Conservation (phyloP, 371 early-diverging fungal genomes). For the Circinella minor region DNA sequence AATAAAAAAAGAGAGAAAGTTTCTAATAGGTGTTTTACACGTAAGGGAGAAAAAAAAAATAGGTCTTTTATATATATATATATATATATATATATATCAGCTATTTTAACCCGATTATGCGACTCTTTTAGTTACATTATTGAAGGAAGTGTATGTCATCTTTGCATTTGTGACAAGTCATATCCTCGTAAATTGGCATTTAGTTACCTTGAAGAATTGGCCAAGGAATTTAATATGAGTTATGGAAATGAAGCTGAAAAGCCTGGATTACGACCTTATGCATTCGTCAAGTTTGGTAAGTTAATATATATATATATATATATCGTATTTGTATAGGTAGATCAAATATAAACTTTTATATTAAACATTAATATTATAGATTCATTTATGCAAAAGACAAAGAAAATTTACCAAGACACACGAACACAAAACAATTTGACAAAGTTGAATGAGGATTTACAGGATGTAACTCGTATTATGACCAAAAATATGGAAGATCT, state of each 20-base stretch:
- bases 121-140: constrained; percentile 80
- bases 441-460: constrained; percentile 94
- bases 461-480: constrained; percentile 97
- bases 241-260: constrained; percentile 89
- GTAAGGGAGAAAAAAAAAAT: neutral
- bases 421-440: constrained; percentile 91
- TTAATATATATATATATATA: neutral
- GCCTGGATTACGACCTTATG: constrained; percentile 91
- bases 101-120: neutral
- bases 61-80: too few relatives aligned
- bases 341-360: too few relatives aligned
- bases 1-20: neutral
- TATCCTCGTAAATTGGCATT: constrained; percentile 97
- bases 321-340: too few relatives aligned
- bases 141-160: constrained; percentile 91
- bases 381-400: constrained; percentile 96
- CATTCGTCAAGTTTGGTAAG: constrained; percentile 94
- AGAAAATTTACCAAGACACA: constrained; percentile 93
- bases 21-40: neutral
- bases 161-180: constrained; percentile 91
- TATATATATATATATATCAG: neutral
- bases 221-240: constrained; percentile 91
- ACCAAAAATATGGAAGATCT: constrained; percentile 97
- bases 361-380: constrained; percentile 53
- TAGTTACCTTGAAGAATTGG: constrained; percentile 91